A percentile compares a stretch with the other conserved stretches of the same genome.
Conservation (phyloP, 495 filamentous ascomycete genomes). For the Xylaria curta region DNA sequence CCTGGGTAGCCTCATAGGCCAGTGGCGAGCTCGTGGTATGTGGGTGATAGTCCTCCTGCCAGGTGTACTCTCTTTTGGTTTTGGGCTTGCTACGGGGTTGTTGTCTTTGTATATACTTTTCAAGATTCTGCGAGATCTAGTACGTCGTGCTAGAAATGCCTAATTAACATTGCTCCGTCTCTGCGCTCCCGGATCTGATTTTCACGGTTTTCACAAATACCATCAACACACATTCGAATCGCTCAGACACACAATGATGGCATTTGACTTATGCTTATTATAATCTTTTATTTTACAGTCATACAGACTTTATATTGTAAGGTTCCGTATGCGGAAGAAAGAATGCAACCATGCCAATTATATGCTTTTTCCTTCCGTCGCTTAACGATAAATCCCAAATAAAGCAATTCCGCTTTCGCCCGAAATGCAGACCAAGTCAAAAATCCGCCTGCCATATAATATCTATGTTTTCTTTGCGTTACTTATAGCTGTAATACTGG, state of each 20-base stretch:
- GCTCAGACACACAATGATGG: background rate
- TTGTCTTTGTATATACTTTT: no score
- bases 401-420: background rate
- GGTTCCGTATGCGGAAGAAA: background rate
- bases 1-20: no score
- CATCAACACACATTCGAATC: background rate
- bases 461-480: background rate
- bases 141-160: background rate
- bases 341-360: constrained; percentile 16
- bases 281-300: constrained; percentile 12
- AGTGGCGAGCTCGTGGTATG: no score
- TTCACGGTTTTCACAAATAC: background rate
- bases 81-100: no score
- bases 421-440: constrained; percentile 10
- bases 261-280: constrained; percentile 6
- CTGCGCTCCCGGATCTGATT: background rate
- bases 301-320: background rate
- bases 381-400: background rate
- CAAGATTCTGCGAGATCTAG: no score
- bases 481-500: background rate
- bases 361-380: constrained; percentile 9
- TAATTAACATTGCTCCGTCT: background rate
- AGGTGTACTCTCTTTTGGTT: no score
- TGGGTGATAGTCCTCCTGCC: no score
- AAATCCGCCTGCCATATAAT: background rate